Percentiles rank a stretch among this genome's conserved stretches.
These are phyloP conservation scores for Podila epicladia DNA, from an alignment of 192 early-diverging fungal genomes.

Conservation along the genomic window DNA sequence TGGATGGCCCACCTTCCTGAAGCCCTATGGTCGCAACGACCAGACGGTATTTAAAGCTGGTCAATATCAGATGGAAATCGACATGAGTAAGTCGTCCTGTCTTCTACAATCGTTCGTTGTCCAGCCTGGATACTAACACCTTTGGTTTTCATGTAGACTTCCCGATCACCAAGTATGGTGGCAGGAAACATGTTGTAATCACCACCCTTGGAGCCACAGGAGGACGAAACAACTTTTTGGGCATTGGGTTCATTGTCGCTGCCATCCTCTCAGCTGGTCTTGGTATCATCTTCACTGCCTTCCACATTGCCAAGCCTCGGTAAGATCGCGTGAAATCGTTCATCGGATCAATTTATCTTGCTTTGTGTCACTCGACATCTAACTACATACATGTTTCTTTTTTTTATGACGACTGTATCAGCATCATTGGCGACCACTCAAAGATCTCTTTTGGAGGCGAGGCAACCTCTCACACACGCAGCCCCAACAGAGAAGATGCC, in stretches of 20 bases:
- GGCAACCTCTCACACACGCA: slow-evolving; percentile 51
- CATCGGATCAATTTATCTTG: background rate
- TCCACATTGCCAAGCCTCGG: slow-evolving; percentile 93
- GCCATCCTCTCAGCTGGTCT: slow-evolving; percentile 89
- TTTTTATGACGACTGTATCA: background rate
- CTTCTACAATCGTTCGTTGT: background rate
- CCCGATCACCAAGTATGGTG: slow-evolving; percentile 85
- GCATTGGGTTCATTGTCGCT: slow-evolving; percentile 90
- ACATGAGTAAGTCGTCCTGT: slow-evolving; percentile 66
- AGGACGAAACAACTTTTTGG: slow-evolving; percentile 95
- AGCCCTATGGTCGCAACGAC: slow-evolving; percentile 86
- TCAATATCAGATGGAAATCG: slow-evolving; percentile 72
- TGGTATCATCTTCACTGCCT: slow-evolving; percentile 87
- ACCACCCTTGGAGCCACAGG: slow-evolving; percentile 92
- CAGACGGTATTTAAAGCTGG: slow-evolving; percentile 68
- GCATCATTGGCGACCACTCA: slow-evolving; percentile 80
- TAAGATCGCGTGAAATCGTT: slow-evolving; percentile 39
- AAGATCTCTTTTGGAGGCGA: slow-evolving; percentile 73
- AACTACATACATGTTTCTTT: background rate
- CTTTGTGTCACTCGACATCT: background rate
- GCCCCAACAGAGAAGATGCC: slow-evolving; percentile 28
- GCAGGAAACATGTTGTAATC: slow-evolving; percentile 95
- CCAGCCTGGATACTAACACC: background rate
- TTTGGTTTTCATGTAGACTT: slow-evolving; percentile 69
- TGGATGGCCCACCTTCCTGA: slow-evolving; percentile 93